Conservation (phyloP, 129 eudicot genomes). For the Escallonia rubra region DNA sequence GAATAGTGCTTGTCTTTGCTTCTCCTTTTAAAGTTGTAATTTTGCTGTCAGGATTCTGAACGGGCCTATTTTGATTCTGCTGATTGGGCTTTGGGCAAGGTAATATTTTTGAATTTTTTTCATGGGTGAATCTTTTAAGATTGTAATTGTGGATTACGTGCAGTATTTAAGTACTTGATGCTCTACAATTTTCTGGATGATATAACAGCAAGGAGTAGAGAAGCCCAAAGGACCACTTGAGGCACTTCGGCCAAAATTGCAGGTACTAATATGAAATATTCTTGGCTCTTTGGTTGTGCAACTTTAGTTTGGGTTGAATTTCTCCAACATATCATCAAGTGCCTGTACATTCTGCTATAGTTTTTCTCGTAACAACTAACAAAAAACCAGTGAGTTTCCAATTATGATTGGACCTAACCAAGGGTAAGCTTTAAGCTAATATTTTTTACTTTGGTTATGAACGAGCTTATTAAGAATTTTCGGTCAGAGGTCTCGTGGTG, state of each 20-base stretch:
- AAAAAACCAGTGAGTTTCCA: too few species aligned
- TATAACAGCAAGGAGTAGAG: slow-evolving; percentile 80
- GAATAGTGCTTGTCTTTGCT: not conserved
- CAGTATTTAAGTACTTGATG: slow-evolving; percentile 3
- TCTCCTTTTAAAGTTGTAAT: slow-evolving; percentile 10
- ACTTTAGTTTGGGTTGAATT: slow-evolving; percentile 5
- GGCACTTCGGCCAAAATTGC: slow-evolving; percentile 97
- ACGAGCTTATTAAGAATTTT: too few species aligned
- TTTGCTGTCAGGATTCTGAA: slow-evolving; percentile 79
- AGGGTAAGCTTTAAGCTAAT: too few species aligned
- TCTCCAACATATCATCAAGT: not conserved
- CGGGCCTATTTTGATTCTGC: slow-evolving; percentile 99
- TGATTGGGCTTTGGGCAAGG: slow-evolving; percentile 99
- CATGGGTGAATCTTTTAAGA: slow-evolving; percentile 7
- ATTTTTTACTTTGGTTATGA: too few species aligned
- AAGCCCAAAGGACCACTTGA: slow-evolving; percentile 98
- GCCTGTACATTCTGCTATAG: not conserved
- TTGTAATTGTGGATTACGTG: slow-evolving; percentile 1
- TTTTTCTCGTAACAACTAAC: too few species aligned
- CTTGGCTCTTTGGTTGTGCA: not conserved
- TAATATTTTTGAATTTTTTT: slow-evolving; percentile 11
- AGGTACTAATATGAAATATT: slow-evolving; percentile 35
- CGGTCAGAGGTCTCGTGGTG: too few species aligned
- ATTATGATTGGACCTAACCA: too few species aligned
- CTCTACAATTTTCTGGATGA: slow-evolving; percentile 3